phyloP scores from a whole-genome alignment of 495 filamentous ascomycete genomes.

The Diplogelasinospora grovesii region DNA sequence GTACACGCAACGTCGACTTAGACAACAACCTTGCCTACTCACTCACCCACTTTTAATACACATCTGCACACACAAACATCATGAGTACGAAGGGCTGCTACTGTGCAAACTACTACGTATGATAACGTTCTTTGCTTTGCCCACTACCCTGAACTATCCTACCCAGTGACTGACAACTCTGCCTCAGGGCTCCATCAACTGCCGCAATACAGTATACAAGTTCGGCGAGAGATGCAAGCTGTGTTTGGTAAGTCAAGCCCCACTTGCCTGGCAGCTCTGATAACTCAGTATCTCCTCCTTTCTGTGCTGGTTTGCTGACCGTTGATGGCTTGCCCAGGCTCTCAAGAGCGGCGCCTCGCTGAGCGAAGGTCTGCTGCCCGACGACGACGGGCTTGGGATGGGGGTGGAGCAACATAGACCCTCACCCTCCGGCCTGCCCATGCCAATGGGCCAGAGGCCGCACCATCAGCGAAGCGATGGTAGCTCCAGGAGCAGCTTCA shows the following conservation, averaged over 20 bases:
- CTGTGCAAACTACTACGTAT: conserved; percentile 49
- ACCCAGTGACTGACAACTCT: conserved; percentile 5
- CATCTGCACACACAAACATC: neutral
- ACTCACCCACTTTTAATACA: neutral
- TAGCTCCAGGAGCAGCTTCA: neutral
- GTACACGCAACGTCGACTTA: too few species aligned
- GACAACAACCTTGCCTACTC: neutral
- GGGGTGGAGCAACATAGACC: neutral
- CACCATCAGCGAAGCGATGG: neutral
- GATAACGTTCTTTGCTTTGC: conserved; percentile 6
- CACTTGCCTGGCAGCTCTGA: too few species aligned
- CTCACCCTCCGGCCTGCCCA: neutral
- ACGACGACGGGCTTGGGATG: conserved; percentile 16
- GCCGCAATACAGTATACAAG: conserved; percentile 36
- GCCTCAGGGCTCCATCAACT: conserved; percentile 34
- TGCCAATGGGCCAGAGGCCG: neutral
- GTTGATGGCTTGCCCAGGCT: too few species aligned
- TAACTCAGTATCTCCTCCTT: too few species aligned
- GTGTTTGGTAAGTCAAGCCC: conserved; percentile 31
- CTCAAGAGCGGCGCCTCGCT: conserved; percentile 23
- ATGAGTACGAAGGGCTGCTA: conserved; percentile 30
- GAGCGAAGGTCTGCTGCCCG: conserved; percentile 17
- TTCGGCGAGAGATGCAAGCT: conserved; percentile 42
- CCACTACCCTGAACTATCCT: neutral
- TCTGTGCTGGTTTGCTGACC: too few species aligned